Base-by-base conservation (phyloP, 1,139 yeast genomes). In the Kodamaea anthophila region DNA sequence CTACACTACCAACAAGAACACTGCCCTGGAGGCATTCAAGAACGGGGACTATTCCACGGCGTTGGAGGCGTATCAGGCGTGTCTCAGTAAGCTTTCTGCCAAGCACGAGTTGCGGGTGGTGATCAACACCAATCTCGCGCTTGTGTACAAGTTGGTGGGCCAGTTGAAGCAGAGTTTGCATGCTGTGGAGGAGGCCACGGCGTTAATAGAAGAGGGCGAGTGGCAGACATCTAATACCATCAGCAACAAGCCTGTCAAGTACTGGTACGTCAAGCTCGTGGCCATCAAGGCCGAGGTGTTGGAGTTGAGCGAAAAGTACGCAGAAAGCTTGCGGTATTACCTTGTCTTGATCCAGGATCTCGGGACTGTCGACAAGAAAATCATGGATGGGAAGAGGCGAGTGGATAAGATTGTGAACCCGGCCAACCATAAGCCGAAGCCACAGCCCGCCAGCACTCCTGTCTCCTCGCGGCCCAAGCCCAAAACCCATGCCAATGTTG, bases 41-140 rank as follows among this genome's bases (percentile, higher is more conserved):
- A 69, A 75, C 10, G 98, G 99, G n/a, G 91, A 91, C 51, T 93
- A 82, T 51, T 53, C 76, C 5, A 54, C 63, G 5, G 91, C 98
- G 0, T 62, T 74, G 11, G 66, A 62, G 14, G 64, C 66, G 31
- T 93, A 84, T 47, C 60, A 72, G 12, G 61, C 67, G 25, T 79
- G 95, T 19, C 59, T 86, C 22, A 58, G 65, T 15, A 60, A 75
- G 2, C 60, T 87, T 5, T 94, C 96, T 0, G 42, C 49, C 1
- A 59, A 59, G 4, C 96, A 91, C 51, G 72, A 81, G 27, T 62
- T 78, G 18, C 65, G 82, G 20, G 70, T 88, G 2, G 65, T 88
- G 18, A 72, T 87, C 3, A 65, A 68, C 28, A 82, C 96, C 1
- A 93, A 93, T 49, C 66, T 93, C 18, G 79, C 94, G 0, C 63